phyloP scores from a whole-genome alignment of 768 basidiomycete genomes.

The Tylopilus plumbeoviolaceoides region DNA sequence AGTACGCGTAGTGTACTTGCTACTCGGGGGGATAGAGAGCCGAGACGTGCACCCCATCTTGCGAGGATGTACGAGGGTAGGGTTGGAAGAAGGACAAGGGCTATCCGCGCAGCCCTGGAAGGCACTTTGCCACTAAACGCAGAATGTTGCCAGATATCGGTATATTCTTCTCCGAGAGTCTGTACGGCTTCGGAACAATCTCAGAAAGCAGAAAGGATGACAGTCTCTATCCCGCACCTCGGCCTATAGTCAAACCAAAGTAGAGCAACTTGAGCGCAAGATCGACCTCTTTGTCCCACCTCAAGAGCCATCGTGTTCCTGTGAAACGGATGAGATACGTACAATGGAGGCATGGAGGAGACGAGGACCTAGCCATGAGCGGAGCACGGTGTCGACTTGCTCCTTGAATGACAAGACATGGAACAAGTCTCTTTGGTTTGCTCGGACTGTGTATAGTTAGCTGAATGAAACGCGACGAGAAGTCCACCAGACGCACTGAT shows the following conservation, averaged over 20 bases:
- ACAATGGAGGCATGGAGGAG: not conserved
- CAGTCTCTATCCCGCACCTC: constrained; percentile 44
- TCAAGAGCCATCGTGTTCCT: constrained; percentile 79
- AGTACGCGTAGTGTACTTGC: constrained; percentile 33
- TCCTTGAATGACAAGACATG: constrained; percentile 73
- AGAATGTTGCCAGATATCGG: constrained; percentile 75
- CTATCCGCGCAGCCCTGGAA: constrained; percentile 41
- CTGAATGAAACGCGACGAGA: not conserved
- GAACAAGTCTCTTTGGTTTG: constrained; percentile 79
- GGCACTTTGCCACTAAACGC: constrained; percentile 38
- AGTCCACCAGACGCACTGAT: constrained; percentile 56
- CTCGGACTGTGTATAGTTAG: constrained; percentile 53
- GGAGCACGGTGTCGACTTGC: constrained; percentile 67
- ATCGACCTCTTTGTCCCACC: constrained; percentile 81
- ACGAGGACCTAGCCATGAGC: constrained; percentile 60
- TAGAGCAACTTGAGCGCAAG: constrained; percentile 64
- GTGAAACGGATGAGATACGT: constrained; percentile 8
- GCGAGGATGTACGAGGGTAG: constrained; percentile 62
- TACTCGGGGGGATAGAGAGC: constrained; percentile 31
- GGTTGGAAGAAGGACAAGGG: constrained; percentile 61
- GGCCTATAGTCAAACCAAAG: constrained; percentile 69
- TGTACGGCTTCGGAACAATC: constrained; percentile 52
- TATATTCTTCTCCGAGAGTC: constrained; percentile 90
- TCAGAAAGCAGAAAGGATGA: constrained; percentile 4
- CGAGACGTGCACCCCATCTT: constrained; percentile 41